phyloP scores from a whole-genome alignment of 1,284 basidiomycete species.

The Microbotryomycetes sp. region DNA sequence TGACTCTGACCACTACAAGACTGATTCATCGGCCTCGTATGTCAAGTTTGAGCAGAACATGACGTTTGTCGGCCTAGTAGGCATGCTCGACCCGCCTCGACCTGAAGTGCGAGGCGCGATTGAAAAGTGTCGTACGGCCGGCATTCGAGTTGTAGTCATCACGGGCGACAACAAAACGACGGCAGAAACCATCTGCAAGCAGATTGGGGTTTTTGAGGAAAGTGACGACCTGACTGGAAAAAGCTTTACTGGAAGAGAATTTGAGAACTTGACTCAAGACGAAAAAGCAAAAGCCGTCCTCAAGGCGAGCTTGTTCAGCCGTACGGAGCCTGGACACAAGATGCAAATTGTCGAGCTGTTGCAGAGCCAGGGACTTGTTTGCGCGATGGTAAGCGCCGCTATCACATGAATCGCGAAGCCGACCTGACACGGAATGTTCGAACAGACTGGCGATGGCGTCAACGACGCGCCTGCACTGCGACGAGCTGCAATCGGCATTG shows the following conservation, averaged over 20 bases:
- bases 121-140: conserved; percentile 81
- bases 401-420: neutral
- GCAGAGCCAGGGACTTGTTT: conserved; percentile 85
- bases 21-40: conserved; percentile 71
- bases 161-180: conserved; percentile 98
- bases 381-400: conserved; percentile 77
- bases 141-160: conserved; percentile 93
- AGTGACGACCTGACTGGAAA: conserved; percentile 61
- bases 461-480: conserved; percentile 46
- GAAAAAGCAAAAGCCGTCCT: conserved; percentile 80
- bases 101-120: conserved; percentile 85
- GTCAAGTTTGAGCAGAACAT: conserved; percentile 80
- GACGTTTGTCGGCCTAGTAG: conserved; percentile 89
- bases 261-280: conserved; percentile 69
- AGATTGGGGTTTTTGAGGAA: conserved; percentile 85
- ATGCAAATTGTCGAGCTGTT: conserved; percentile 88
- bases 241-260: conserved; percentile 88
- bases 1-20: conserved; percentile 69
- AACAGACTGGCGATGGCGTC: conserved; percentile 72
- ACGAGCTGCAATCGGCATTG: conserved; percentile 44
- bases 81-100: conserved; percentile 96
- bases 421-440: neutral
- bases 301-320: conserved; percentile 78
- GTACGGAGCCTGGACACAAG: conserved; percentile 95
- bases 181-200: conserved; percentile 91